Evolutionary conservation across 345 rosid species (phyloP), one percentile per base, ranked within the genome.

Genomic region (Arabis alpina): DNA sequence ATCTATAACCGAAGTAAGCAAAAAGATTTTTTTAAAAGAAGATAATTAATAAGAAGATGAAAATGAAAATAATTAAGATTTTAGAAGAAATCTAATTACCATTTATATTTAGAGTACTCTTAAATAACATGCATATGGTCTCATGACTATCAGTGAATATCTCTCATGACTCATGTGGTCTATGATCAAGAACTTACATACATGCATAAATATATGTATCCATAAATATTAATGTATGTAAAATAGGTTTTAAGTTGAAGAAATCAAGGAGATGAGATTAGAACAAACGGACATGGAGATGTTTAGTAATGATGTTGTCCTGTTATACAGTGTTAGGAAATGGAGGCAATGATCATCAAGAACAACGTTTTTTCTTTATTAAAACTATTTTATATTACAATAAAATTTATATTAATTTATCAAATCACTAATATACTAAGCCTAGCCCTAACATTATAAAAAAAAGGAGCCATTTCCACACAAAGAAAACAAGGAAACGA

Each of bases 301-400:
- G 85, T 83, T 66, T 67, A 76, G 76, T 81, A 88, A 92, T 92
- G 91, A 90, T 86, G 91, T 14, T 88, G 96, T 88, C 85, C 81
- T 76, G 85, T 60, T 58, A 47, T 24, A 45, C 27, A 45, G 25
- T 79, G 90, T 73, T 77, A 83, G 82, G 77, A 83, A 85, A 88
- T 86, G 98, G 86, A 80, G 55, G 89, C 71, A 86, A 90, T 92
- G 96, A 92, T 92, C 37, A 80, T 70, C 24, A 28, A 27, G 56
- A 60, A 92, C 88, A 85, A 87, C 84, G 86, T 60, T 70, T 10
- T 40, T 15, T 13, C 23, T 19, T 19, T 19, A 19, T 54, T 63
- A 76, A 61, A 65, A 53, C 11, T 59, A 23, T 50, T 70, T 28
- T 62, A 6, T 32, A 8, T 6, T 52, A 7, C 6, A 49, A 25